Evolutionary conservation across 2,329 filamentous ascomycete species (phyloP).

Genomic region (Cyanodermella asteris): DNA sequence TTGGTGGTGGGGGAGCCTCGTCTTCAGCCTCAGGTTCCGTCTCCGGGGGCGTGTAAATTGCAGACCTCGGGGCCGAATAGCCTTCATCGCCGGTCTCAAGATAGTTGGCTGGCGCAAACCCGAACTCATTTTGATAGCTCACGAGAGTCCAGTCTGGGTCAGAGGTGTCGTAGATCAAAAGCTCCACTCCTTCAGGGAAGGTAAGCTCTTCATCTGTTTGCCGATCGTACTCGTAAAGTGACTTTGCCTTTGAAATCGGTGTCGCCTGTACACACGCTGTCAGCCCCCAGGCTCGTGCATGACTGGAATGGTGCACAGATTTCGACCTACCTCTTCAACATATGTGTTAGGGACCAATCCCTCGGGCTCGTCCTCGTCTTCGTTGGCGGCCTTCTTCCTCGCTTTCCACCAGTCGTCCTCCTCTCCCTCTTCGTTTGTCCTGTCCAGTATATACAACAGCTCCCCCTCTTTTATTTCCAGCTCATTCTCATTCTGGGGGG

Average conservation of each 20-base stretch:
- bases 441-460: slow-evolving; percentile 70
- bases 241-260: slow-evolving; percentile 37
- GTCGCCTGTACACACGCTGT: not conserved
- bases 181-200: slow-evolving; percentile 66
- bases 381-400: slow-evolving; percentile 65
- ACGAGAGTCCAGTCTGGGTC: slow-evolving; percentile 96
- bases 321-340: slow-evolving; percentile 44
- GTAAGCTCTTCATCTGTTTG: slow-evolving; percentile 97
- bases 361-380: slow-evolving; percentile 78
- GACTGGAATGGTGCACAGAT: not conserved
- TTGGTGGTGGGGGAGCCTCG: slow-evolving; percentile 7
- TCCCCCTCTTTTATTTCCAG: slow-evolving; percentile 69
- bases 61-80: slow-evolving; percentile 2
- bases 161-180: slow-evolving; percentile 71
- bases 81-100: slow-evolving; percentile 38
- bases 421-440: slow-evolving; percentile 47
- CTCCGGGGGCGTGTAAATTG: slow-evolving; percentile 4
- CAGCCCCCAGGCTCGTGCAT: not conserved
- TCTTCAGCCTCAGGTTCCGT: slow-evolving; percentile 8
- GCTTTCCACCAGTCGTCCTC: slow-evolving; percentile 89
- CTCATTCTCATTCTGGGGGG: slow-evolving; percentile 68
- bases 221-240: slow-evolving; percentile 93
- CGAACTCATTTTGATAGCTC: slow-evolving; percentile 63
- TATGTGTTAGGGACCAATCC: slow-evolving; percentile 90
- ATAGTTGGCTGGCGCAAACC: slow-evolving; percentile 91